Percentiles rank a stretch among this genome's conserved stretches.
Evolutionary conservation across 2,329 filamentous ascomycete genomes (phyloP).

Genomic region (Sporothrix dimorphospora): DNA sequence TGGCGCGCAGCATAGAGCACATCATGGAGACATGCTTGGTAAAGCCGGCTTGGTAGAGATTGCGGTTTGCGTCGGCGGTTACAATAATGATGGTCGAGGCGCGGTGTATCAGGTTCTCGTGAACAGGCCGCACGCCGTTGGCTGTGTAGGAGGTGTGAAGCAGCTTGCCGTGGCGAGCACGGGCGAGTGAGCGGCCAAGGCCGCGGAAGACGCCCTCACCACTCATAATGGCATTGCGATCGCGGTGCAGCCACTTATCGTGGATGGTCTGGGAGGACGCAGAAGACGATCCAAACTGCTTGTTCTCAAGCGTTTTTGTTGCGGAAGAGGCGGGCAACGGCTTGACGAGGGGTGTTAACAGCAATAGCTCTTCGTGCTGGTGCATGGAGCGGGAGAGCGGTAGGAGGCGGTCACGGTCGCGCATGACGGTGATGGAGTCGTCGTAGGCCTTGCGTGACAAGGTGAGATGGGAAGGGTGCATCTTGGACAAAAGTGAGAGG

Average conservation of each 20-base stretch:
- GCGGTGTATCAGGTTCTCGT: conserved; percentile 88
- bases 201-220: conserved; percentile 92
- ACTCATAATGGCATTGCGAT: conserved; percentile 74
- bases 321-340: conserved; percentile 88
- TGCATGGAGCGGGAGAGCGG: conserved; percentile 82
- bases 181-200: conserved; percentile 82
- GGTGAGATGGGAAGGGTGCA: conserved; percentile 80
- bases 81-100: conserved; percentile 88
- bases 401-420: conserved; percentile 83
- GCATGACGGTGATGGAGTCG: conserved; percentile 87
- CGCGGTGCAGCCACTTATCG: conserved; percentile 61
- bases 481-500: conserved; percentile 71
- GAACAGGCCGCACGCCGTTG: conserved; percentile 87
- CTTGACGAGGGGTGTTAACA: conserved; percentile 87
- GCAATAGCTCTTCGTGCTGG: conserved; percentile 82
- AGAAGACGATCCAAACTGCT: conserved; percentile 34
- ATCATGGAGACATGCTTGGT: conserved; percentile 97
- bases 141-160: conserved; percentile 94
- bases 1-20: conserved; percentile 78
- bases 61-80: conserved; percentile 91
- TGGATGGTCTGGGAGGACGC: conserved; percentile 45
- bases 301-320: conserved; percentile 65
- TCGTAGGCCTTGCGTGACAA: conserved; percentile 88
- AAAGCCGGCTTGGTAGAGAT: conserved; percentile 91
- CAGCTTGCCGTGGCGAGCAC: conserved; percentile 82